Conservation (phyloP, 179 eudicot genomes). For the Nepenthes alata region DNA sequence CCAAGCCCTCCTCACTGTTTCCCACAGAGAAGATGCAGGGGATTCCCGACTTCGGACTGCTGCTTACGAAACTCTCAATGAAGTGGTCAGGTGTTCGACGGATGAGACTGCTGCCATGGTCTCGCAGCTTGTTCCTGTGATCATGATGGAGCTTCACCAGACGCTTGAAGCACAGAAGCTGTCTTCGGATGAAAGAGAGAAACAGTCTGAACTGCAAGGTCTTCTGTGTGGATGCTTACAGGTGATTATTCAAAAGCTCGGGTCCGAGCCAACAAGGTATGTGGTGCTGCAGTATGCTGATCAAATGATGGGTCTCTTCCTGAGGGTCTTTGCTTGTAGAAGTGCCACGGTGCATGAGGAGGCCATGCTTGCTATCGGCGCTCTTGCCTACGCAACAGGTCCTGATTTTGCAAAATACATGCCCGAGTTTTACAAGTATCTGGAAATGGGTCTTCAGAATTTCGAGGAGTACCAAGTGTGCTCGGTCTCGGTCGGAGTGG, state of each 20-base stretch:
- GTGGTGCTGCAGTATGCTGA: slow-evolving; percentile 48
- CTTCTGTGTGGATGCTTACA: slow-evolving; percentile 59
- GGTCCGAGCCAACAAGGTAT: slow-evolving; percentile 36
- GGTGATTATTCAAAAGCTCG: slow-evolving; percentile 55
- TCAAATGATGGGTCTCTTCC: slow-evolving; percentile 46
- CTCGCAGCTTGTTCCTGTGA: slow-evolving; percentile 38
- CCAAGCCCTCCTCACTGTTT: slow-evolving; percentile 40
- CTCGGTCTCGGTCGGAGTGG: slow-evolving; percentile 54
- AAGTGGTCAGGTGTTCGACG: slow-evolving; percentile 56
- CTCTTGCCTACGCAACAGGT: slow-evolving; percentile 48
- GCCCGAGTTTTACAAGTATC: slow-evolving; percentile 51
- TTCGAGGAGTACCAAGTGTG: slow-evolving; percentile 60
- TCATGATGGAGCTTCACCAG: slow-evolving; percentile 50
- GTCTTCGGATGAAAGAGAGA: slow-evolving; percentile 50
- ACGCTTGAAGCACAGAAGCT: slow-evolving; percentile 45
- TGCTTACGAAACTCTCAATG: slow-evolving; percentile 53
- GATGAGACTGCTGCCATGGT: slow-evolving; percentile 49
- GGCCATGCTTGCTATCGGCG: slow-evolving; percentile 64
- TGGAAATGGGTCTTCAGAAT: slow-evolving; percentile 64
- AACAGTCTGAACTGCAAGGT: slow-evolving; percentile 47
- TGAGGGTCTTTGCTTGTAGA: slow-evolving; percentile 50
- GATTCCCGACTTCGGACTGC: slow-evolving; percentile 47
- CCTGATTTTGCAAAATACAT: slow-evolving; percentile 44
- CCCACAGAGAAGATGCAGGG: slow-evolving; percentile 52
- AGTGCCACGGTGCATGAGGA: slow-evolving; percentile 60